A percentile compares a stretch with the other conserved stretches of the same genome.
These are phyloP conservation scores for Suillus americanus DNA, from an alignment of 768 basidiomycete species.

Conservation along the genomic window DNA sequence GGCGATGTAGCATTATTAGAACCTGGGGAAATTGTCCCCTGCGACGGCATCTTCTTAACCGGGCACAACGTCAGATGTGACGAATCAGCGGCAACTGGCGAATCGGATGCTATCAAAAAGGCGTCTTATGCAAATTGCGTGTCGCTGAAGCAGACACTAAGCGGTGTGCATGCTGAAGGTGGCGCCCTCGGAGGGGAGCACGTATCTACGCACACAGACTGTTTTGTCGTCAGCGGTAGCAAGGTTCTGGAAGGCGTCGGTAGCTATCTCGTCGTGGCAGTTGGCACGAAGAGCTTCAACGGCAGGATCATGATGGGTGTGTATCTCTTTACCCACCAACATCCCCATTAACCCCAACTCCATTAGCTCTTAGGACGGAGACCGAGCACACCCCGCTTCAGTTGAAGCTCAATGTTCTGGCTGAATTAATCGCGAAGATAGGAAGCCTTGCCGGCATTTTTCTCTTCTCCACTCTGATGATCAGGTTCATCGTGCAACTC, in stretches of 20 bases:
- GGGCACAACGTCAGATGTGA: conserved; percentile 96
- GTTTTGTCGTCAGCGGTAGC: conserved; percentile 87
- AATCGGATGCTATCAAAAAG: conserved; percentile 95
- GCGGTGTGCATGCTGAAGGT: conserved; percentile 12
- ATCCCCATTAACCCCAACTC: neutral
- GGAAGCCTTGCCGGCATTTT: conserved; percentile 80
- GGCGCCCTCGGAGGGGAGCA: conserved; percentile 27
- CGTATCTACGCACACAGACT: conserved; percentile 66
- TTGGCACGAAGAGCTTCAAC: conserved; percentile 92
- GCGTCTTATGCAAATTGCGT: conserved; percentile 73
- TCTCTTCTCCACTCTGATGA: conserved; percentile 85
- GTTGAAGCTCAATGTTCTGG: conserved; percentile 89
- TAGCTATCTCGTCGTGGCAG: conserved; percentile 87
- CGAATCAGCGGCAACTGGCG: conserved; percentile 95
- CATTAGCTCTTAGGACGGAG: conserved; percentile 79
- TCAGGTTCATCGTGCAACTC: conserved; percentile 92
- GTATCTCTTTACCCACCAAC: conserved; percentile 20
- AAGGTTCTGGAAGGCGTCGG: conserved; percentile 97
- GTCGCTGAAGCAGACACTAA: conserved; percentile 41
- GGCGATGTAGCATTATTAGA: conserved; percentile 91
- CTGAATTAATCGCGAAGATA: conserved; percentile 91
- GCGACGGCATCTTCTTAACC: conserved; percentile 90
- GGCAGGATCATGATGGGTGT: conserved; percentile 97
- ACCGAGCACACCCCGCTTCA: conserved; percentile 91
- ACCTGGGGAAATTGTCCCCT: conserved; percentile 94